Evolutionary conservation across 2,329 filamentous ascomycete genomes (phyloP).

Genomic region (Neoarthrinium moseri): DNA sequence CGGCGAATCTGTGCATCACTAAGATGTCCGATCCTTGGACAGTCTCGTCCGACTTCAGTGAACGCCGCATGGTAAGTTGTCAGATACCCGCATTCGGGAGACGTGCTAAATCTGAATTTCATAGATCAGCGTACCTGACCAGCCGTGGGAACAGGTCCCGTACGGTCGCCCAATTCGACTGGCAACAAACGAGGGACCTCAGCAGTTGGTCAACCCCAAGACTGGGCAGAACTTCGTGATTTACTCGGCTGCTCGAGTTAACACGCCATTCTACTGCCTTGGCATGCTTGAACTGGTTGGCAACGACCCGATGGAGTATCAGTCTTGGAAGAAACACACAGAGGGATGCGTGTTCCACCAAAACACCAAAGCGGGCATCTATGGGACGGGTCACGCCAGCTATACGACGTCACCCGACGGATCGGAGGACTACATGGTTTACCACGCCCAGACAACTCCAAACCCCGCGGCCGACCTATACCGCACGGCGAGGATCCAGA

Average conservation of each 20-base stretch:
- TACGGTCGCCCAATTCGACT: conserved; percentile 31
- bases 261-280: conserved; percentile 35
- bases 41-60: conserved; percentile 27
- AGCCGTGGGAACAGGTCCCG: conserved; percentile 34
- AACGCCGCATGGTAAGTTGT: conserved; percentile 24
- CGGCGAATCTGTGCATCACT: conserved; percentile 34
- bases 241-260: conserved; percentile 35
- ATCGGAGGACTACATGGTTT: conserved; percentile 31
- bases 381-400: conserved; percentile 33
- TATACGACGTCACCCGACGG: conserved; percentile 33
- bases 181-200: conserved; percentile 33
- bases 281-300: conserved; percentile 34
- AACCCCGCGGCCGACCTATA: conserved; percentile 29
- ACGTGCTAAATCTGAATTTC: background rate
- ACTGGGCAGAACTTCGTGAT: conserved; percentile 35
- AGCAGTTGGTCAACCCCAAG: conserved; percentile 33
- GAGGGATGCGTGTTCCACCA: conserved; percentile 34
- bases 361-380: conserved; percentile 29
- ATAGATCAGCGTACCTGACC: conserved; percentile 29
- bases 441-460: conserved; percentile 32
- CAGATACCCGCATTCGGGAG: background rate
- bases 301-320: conserved; percentile 34
- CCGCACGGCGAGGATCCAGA: conserved; percentile 31
- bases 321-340: conserved; percentile 32
- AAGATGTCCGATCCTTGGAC: conserved; percentile 33